Base-by-base conservation (phyloP, 208 protist genomes). In the Zelonia costaricensis region DNA sequence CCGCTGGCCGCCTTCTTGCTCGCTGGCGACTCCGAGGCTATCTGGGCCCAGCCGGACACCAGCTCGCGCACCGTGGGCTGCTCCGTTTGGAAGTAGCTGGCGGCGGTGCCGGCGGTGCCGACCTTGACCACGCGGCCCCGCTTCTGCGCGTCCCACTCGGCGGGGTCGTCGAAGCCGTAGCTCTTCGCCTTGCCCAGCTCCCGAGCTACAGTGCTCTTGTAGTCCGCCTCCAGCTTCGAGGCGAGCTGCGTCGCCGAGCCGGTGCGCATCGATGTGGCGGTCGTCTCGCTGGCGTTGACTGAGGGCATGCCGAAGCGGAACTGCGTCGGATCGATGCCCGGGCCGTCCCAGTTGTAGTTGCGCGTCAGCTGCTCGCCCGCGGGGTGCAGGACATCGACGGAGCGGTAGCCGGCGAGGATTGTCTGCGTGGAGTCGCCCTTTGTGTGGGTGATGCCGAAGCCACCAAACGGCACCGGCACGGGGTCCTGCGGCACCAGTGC, bases 301-400 rank as follows among this genome's bases (percentile, higher is more conserved):
- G 62, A 60, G 5, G 54, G 46, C 23, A 56, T 57, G 2, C 89
- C 89, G 60, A 95, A 95, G 62, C 86, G 73, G 58, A 86, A 65
- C 56, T 84, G 64, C 22, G 76, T 80, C 3, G 84, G 81, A 71
- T 95, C 82, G 54, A 95, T 88, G 36, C 83, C 85, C 5, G 58
- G 40, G 16, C 39, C 45, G 13, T 86, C 80, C 87, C 90, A 95
- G 70, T 95, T 71, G 67, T 93, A 95, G 49, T 76, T 71, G 36
- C 86, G 80, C 23, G 82, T 69, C 28, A 69, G 71, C 53, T 83
- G 78, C 51, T 39, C 82, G 8, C 86, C 90, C 5, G 69, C 75
- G 10, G 72, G 74, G 62, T 91, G 76, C 42, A 80, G 25, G 30
- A 83, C 64, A 8, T 86, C 78, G 10, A 83, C 70, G 31, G 82